These are phyloP conservation scores for Canavalia gladiata DNA, from an alignment of 306 rosid species.

Conservation along the genomic window DNA sequence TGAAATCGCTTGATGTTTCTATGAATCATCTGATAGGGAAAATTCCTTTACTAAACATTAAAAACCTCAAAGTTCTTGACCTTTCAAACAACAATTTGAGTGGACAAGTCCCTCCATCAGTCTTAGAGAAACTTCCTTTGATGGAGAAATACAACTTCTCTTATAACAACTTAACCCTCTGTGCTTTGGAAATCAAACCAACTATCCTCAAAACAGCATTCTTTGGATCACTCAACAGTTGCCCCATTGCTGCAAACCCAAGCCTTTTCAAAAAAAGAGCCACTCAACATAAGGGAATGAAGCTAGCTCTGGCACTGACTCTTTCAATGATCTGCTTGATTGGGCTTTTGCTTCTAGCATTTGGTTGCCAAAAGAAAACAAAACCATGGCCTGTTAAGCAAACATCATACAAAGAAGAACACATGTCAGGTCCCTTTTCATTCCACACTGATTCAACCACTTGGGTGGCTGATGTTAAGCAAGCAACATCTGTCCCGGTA, in stretches of 20 bases:
- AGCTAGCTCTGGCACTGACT: conserved; percentile 77
- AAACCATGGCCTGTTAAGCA: conserved; percentile 77
- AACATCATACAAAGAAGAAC: conserved; percentile 74
- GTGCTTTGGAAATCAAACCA: conserved; percentile 61
- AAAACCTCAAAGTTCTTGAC: conserved; percentile 74
- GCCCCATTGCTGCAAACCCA: conserved; percentile 90
- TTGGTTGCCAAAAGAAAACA: conserved; percentile 71
- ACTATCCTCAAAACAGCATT: conserved; percentile 63
- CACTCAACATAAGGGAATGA: conserved; percentile 57
- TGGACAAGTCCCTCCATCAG: conserved; percentile 68
- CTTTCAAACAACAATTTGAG: conserved; percentile 78
- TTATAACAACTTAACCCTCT: conserved; percentile 73
- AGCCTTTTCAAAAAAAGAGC: conserved; percentile 52
- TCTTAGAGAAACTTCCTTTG: conserved; percentile 69
- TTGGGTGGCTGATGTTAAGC: conserved; percentile 98
- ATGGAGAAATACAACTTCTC: conserved; percentile 92
- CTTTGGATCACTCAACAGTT: conserved; percentile 68
- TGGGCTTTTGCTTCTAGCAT: conserved; percentile 76
- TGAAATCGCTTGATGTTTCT: conserved; percentile 77
- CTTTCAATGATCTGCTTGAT: conserved; percentile 75
- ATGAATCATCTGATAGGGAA: conserved; percentile 72
- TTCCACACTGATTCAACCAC: conserved; percentile 91
- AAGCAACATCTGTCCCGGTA: conserved; percentile 83
- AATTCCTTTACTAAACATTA: conserved; percentile 57
- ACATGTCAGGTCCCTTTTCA: conserved; percentile 88